These are phyloP conservation scores for Ceraceosorus guamensis DNA, from an alignment of 1,284 basidiomycete species.

Conservation along the genomic window DNA sequence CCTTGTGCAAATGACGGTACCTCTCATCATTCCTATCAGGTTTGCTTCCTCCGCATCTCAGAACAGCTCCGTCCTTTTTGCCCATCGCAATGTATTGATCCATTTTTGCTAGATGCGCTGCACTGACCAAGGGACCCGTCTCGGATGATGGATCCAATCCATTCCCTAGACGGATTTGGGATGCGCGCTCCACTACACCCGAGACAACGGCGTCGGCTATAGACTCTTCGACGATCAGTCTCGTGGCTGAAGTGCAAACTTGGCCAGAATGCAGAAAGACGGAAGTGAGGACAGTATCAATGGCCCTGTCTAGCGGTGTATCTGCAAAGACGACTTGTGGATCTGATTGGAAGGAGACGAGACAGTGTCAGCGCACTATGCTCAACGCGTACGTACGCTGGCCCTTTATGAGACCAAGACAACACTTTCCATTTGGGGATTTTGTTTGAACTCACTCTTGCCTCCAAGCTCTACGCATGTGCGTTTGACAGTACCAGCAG, in stretches of 20 bases:
- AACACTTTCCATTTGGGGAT: not conserved
- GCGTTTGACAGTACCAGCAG: conserved; percentile 41
- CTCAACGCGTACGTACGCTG: not conserved
- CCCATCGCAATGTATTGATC: conserved; percentile 38
- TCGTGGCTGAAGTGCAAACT: conserved; percentile 44
- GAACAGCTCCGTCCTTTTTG: conserved; percentile 34
- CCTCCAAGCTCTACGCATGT: conserved; percentile 47
- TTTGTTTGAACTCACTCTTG: conserved; percentile 25
- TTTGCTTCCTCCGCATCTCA: conserved; percentile 35
- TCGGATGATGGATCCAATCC: conserved; percentile 29
- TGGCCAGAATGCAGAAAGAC: conserved; percentile 48
- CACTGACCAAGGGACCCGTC: conserved; percentile 42
- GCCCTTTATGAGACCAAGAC: not conserved
- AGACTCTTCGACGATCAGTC: conserved; percentile 45
- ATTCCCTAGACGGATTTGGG: conserved; percentile 40
- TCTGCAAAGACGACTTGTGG: conserved; percentile 47
- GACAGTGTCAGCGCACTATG: not conserved
- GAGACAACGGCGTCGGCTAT: conserved; percentile 44
- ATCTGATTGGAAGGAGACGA: conserved; percentile 10
- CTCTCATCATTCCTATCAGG: conserved; percentile 35
- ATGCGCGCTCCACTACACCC: conserved; percentile 42
- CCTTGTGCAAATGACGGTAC: conserved; percentile 18
- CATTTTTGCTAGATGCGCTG: conserved; percentile 37
- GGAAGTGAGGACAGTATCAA: conserved; percentile 44
- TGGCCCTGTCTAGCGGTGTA: conserved; percentile 41